Conservation (phyloP, 805 yeast genomes). For the Kluyveromyces nonfermentans region DNA sequence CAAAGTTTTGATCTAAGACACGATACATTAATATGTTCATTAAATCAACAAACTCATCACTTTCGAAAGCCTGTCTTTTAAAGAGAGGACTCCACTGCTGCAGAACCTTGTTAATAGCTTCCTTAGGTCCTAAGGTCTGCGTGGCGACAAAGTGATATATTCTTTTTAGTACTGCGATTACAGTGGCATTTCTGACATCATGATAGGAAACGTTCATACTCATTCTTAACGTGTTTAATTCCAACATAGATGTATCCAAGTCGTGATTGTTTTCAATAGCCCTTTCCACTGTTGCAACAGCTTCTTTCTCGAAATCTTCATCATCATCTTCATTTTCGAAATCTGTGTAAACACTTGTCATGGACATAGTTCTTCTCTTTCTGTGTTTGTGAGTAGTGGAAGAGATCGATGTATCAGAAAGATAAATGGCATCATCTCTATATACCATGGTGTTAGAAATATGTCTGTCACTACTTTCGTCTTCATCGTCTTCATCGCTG, state of each 20-base stretch:
- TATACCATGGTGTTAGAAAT: constrained; percentile 33
- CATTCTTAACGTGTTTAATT: constrained; percentile 91
- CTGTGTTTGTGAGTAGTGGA: constrained; percentile 39
- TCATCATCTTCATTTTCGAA: constrained; percentile 38
- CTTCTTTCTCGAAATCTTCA: constrained; percentile 80
- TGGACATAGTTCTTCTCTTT: constrained; percentile 36
- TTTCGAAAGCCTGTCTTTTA: constrained; percentile 76
- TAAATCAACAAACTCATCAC: constrained; percentile 69
- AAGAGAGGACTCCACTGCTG: constrained; percentile 75
- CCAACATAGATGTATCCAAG: constrained; percentile 84
- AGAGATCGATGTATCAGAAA: constrained; percentile 52
- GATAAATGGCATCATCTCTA: constrained; percentile 37
- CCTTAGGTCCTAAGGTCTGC: constrained; percentile 64
- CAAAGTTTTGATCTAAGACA: constrained; percentile 18
- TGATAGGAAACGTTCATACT: constrained; percentile 93
- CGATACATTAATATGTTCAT: constrained; percentile 36
- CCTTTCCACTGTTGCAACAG: constrained; percentile 85
- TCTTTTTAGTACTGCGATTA: constrained; percentile 59
- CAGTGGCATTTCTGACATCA: constrained; percentile 79
- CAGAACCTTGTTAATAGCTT: constrained; percentile 69
- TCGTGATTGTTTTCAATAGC: constrained; percentile 91
- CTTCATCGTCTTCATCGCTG: constrained; percentile 22
- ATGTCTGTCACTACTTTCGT: constrained; percentile 15
- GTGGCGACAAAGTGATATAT: constrained; percentile 68
- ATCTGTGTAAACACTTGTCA: constrained; percentile 38